Percentiles rank a stretch among this genome's conserved stretches.
Evolutionary conservation across 2,329 filamentous ascomycete species (phyloP).

Genomic region (Clarireedia homoeocarpa): DNA sequence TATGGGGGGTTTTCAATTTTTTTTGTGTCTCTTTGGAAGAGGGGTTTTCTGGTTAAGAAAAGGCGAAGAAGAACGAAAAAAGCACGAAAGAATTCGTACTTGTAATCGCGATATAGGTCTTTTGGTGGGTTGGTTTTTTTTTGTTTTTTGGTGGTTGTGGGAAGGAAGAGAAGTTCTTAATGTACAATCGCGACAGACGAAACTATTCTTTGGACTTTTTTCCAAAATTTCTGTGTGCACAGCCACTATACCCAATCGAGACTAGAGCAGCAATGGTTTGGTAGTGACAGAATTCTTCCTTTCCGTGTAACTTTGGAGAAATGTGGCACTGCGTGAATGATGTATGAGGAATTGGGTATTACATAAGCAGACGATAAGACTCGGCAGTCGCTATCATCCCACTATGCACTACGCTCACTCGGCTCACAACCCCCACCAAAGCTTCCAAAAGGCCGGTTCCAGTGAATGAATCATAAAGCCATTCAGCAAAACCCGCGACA

Average conservation of each 20-base stretch:
- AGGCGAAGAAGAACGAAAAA: constrained; percentile 31
- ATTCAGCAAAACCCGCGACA: too few relatives aligned
- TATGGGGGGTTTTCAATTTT: constrained; percentile 33
- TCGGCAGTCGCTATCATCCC: too few relatives aligned
- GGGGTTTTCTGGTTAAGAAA: constrained; percentile 28
- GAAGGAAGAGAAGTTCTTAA: constrained; percentile 11
- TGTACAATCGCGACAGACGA: constrained; percentile 13
- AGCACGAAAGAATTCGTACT: constrained; percentile 28
- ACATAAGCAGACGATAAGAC: too few relatives aligned
- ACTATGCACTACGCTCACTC: too few relatives aligned
- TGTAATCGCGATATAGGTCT: constrained; percentile 23
- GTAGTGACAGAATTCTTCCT: background rate
- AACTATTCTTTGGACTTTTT: constrained; percentile 8
- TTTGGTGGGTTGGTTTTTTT: constrained; percentile 12
- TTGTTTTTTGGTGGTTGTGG: constrained; percentile 13
- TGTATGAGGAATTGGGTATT: too few relatives aligned
- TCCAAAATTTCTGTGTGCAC: constrained; percentile 13
- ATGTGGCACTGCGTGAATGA: too few relatives aligned
- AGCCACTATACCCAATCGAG: background rate
- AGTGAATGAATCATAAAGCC: too few relatives aligned
- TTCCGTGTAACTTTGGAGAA: background rate
- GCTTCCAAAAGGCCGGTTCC: too few relatives aligned
- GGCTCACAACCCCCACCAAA: too few relatives aligned
- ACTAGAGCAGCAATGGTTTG: background rate
- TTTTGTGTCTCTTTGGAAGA: constrained; percentile 29